phyloP scores from a whole-genome alignment of 148 eudicot species.

The Silene conica region DNA sequence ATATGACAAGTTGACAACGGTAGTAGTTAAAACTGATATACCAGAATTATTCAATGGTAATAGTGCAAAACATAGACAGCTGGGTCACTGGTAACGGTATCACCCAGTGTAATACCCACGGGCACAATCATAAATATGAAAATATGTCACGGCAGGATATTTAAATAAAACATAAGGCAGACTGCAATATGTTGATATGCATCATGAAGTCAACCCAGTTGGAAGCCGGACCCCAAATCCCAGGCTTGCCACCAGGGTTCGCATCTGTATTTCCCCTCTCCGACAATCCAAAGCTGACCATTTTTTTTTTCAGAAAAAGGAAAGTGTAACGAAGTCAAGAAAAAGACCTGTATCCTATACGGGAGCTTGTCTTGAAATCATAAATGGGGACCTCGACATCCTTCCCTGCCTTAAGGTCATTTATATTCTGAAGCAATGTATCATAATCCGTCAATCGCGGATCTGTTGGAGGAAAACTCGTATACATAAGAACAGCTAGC shows the following conservation, averaged over 20 bases:
- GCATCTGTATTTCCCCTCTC: neutral
- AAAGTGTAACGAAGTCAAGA: neutral
- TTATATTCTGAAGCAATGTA: conserved; percentile 72
- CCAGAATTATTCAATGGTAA: too few species aligned
- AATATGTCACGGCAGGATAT: neutral
- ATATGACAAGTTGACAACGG: neutral
- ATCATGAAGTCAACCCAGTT: neutral
- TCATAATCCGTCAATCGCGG: conserved; percentile 96
- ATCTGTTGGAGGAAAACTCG: conserved; percentile 37
- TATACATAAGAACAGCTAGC: conserved; percentile 8
- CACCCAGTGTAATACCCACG: neutral
- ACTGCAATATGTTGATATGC: too few species aligned
- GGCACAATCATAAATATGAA: neutral
- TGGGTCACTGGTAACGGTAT: neutral
- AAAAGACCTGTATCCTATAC: conserved; percentile 77
- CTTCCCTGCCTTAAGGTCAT: conserved; percentile 74
- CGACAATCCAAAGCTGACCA: neutral
- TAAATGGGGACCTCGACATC: conserved; percentile 67
- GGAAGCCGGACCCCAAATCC: neutral
- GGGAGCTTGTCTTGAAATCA: conserved; percentile 91
- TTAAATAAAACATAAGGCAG: neutral
- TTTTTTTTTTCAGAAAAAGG: neutral
- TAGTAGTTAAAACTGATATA: neutral
- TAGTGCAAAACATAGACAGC: neutral
- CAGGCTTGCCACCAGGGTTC: neutral